These are phyloP conservation scores for Croton setiger DNA, from an alignment of 441 rosid species.

Conservation along the genomic window DNA sequence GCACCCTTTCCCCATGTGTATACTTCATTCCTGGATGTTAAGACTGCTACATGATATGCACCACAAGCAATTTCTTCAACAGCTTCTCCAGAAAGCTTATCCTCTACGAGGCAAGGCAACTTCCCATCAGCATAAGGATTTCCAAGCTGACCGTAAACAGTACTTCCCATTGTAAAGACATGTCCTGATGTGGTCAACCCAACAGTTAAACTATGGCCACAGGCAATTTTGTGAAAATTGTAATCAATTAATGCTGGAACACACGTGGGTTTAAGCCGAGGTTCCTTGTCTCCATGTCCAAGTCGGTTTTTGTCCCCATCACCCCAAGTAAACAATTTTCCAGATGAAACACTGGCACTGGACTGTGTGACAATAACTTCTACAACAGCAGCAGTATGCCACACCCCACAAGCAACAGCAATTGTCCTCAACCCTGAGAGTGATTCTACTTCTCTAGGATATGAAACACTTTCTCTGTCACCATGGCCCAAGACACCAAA, in stretches of 20 bases:
- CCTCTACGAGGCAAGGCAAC: slow-evolving; percentile 74
- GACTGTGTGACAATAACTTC: slow-evolving; percentile 89
- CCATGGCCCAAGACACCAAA: slow-evolving; percentile 98
- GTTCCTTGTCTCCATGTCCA: slow-evolving; percentile 95
- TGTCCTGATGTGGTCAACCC: slow-evolving; percentile 82
- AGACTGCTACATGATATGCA: slow-evolving; percentile 79
- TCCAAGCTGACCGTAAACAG: slow-evolving; percentile 94
- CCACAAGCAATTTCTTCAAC: slow-evolving; percentile 93
- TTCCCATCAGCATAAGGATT: slow-evolving; percentile 75
- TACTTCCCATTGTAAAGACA: slow-evolving; percentile 92
- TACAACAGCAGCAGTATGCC: slow-evolving; percentile 98
- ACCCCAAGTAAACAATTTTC: slow-evolving; percentile 96
- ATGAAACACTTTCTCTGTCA: slow-evolving; percentile 58
- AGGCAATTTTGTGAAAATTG: slow-evolving; percentile 80
- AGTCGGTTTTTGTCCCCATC: slow-evolving; percentile 97
- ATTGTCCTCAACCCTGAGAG: slow-evolving; percentile 79
- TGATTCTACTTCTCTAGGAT: slow-evolving; percentile 88
- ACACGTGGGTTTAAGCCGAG: slow-evolving; percentile 87
- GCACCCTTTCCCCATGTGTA: slow-evolving; percentile 99
- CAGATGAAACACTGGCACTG: slow-evolving; percentile 67
- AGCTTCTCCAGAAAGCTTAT: slow-evolving; percentile 61
- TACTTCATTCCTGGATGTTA: slow-evolving; percentile 84
- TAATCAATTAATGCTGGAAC: slow-evolving; percentile 85
- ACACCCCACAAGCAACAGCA: slow-evolving; percentile 92
- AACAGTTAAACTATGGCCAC: slow-evolving; percentile 93